Evolutionary conservation across 768 basidiomycete species (phyloP).

Genomic region (Termitomyces sp.): DNA sequence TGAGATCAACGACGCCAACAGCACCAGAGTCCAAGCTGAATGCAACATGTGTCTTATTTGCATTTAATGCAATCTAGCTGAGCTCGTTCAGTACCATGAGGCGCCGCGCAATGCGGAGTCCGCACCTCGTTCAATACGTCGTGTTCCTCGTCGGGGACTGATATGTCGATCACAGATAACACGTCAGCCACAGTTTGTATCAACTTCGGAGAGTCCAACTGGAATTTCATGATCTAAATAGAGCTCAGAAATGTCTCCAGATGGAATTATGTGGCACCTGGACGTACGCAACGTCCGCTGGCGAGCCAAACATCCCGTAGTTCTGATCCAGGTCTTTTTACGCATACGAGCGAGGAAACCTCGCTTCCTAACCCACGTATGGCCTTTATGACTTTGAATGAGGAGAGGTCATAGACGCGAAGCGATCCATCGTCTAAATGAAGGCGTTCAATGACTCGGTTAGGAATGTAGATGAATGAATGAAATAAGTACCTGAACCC

Average conservation of each 20-base stretch:
- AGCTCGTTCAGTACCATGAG: slow-evolving; percentile 22
- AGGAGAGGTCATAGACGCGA: slow-evolving; percentile 57
- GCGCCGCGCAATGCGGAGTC: slow-evolving; percentile 1
- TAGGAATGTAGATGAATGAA: neutral
- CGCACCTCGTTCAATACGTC: slow-evolving; percentile 69
- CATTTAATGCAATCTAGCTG: slow-evolving; percentile 60
- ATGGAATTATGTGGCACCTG: neutral
- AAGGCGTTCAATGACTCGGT: neutral
- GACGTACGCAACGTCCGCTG: slow-evolving; percentile 50
- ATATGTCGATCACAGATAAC: slow-evolving; percentile 35
- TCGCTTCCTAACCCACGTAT: slow-evolving; percentile 51
- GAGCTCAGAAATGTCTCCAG: neutral
- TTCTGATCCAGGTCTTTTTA: slow-evolving; percentile 32
- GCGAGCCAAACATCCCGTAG: slow-evolving; percentile 59
- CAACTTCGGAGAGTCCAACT: slow-evolving; percentile 42
- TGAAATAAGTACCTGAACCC: slow-evolving; percentile 48
- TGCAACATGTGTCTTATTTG: slow-evolving; percentile 50
- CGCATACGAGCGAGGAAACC: slow-evolving; percentile 56
- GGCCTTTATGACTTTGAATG: slow-evolving; percentile 57
- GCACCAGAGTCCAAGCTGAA: slow-evolving; percentile 66
- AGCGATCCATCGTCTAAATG: slow-evolving; percentile 66
- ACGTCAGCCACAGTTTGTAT: slow-evolving; percentile 52
- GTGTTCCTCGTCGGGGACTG: slow-evolving; percentile 33
- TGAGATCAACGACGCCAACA: slow-evolving; percentile 62
- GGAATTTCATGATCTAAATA: slow-evolving; percentile 37